Base-by-base conservation (phyloP, 176 grass and related monocot species). In the Phoenix dactylifera region DNA sequence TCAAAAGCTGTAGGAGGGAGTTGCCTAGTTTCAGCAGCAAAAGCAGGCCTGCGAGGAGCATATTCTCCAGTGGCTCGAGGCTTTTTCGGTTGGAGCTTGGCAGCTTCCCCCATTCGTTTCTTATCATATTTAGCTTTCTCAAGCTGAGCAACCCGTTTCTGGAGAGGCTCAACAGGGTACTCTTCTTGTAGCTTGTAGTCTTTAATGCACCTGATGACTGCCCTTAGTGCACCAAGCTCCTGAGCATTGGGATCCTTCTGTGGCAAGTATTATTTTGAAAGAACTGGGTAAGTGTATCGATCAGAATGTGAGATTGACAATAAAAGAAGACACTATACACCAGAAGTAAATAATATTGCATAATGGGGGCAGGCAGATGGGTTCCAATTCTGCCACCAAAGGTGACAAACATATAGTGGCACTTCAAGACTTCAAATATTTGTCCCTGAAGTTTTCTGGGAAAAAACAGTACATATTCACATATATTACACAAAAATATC, bases 131-230 rank as follows among this genome's bases (percentile, higher is more conserved):
- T 88, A 25, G 79, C 59, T 59, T 80, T 86, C 22, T 73, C 70
- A 3, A 95, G 79, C 76, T 75, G 78, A 50, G 59, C 57, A 3
- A 89, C 61, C 26, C 72, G 79, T 50, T 89, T 89, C 51, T 86
- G 85, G 62, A 95, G 82, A 69, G 89, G 89, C 7, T 79, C 89
- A 62, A 86, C 53, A 23, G 89, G 80, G 28, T 60, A 83, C 6
- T 86, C 82, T 50, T 89, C 83, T 71, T 87, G 82, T 60, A 95
- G 85, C 63, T 89, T 95, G 75, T 80, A 80, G 60, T 83, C 79
- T 62, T 86, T 70, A 2, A 86, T 72, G 51, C 82, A 85, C 59
- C 77, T 85, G 57, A 88, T 89, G 18, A 89, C 76, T 12, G 81
- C 51, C 55, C 72, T 84, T 44, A 89, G 39, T 6, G 78, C 78